phyloP scores from a whole-genome alignment of 169 alveolate species.

The Eimeria praecox region DNA sequence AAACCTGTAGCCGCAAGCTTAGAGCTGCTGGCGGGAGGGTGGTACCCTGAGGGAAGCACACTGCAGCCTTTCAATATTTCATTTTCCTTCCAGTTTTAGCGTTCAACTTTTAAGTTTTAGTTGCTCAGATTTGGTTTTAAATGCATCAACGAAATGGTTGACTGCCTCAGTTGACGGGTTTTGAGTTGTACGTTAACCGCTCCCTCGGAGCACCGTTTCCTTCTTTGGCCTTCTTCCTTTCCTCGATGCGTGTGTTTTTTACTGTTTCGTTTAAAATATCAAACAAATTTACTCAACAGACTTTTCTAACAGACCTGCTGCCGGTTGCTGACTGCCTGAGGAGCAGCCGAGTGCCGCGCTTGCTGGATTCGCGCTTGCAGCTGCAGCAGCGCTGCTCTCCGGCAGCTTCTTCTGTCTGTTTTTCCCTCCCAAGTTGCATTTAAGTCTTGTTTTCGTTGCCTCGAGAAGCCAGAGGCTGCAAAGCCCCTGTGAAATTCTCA shows the following conservation, averaged over 20 bases:
- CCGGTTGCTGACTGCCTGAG: not conserved
- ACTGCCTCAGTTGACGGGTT: conserved; percentile 13
- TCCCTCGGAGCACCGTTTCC: conserved; percentile 33
- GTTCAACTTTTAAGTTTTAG: no score
- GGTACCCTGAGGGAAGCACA: not conserved
- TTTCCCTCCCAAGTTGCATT: not conserved
- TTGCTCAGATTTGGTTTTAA: not conserved
- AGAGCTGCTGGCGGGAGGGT: not conserved
- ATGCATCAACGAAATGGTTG: not conserved
- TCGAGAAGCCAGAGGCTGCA: not conserved
- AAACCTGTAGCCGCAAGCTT: conserved; percentile 12
- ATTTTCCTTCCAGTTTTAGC: not conserved
- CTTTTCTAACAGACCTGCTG: not conserved
- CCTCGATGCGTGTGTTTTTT: not conserved
- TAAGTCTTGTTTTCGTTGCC: not conserved
- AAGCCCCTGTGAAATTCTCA: not conserved
- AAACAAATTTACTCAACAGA: not conserved
- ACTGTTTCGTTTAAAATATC: not conserved
- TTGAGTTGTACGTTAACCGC: not conserved
- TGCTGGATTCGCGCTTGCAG: not conserved
- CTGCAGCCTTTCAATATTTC: not conserved
- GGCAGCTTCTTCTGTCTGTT: not conserved
- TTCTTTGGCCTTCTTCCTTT: conserved; percentile 18
- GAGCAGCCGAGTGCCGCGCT: not conserved
- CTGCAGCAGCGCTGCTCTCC: not conserved